Base-by-base conservation (phyloP, 164 flowering plant genomes). In the Tinospora cordifolia region DNA sequence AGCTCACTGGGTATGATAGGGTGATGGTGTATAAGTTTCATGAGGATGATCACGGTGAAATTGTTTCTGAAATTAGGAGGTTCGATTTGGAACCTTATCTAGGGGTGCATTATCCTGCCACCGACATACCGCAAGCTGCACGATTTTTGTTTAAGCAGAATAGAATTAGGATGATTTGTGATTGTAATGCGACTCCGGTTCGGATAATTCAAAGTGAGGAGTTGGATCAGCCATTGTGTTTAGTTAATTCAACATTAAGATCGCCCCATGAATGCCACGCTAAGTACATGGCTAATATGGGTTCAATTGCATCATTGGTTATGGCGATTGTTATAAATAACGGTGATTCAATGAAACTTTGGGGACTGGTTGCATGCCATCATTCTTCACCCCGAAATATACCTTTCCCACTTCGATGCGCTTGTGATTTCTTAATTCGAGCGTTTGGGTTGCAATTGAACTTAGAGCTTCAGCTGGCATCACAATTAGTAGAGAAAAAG, bases 1-100 rank as follows among this genome's bases (percentile, higher is more conserved):
- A 82, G 74, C 88, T 90, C 47, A 88, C 91, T 17, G 93, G 91
- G 10, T 88, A 88, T 74, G 91, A 87, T 57, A 75, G 96, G 68
- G 91, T 90, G 3, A 90, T 90, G 96, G 83, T 87, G 13, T 90
- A 90, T 64, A 87, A 84, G 80, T 88, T 90, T 63, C 93, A 88
- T 72, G 96, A 90, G 17, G 96, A 90, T 78, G 89, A 87, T 63
- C 93, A 90, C 71, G 96, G 93, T 38, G 93, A 90, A 73, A 87
- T 90, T 17, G 78, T 87, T 22, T 80, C 96, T 0, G 93, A 90
- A 75, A 78, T 83, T 47, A 83, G 85, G 69, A 81, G 84, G 76
- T 79, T 89, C 10, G 90, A 85, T 76, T 80, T 90, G 47, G 93
- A 88, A 68, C 89, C 93, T 1, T 90, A 85, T 62, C 57, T 88